Percentiles rank a stretch among this genome's conserved stretches.
Conservation (phyloP, 164 flowering plant genomes). For the Amborella trichopoda region DNA sequence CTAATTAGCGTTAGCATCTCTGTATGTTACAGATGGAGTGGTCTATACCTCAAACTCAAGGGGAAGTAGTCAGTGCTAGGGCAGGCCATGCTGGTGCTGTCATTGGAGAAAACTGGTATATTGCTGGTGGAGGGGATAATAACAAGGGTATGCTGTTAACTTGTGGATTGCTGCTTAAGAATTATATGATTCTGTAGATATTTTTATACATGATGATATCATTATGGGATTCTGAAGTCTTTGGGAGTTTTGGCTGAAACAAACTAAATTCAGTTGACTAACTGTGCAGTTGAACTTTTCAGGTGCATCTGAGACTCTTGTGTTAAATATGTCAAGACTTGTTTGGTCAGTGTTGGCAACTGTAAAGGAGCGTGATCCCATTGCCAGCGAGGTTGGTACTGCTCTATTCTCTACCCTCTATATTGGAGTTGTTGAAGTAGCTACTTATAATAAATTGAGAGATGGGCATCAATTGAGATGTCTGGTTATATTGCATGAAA, state of each 20-base stretch:
- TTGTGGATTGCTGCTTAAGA: too few species aligned
- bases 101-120: slow-evolving; percentile 64
- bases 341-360: slow-evolving; percentile 55
- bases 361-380: slow-evolving; percentile 64
- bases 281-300: slow-evolving; percentile 5
- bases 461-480: too few species aligned
- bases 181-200: too few species aligned
- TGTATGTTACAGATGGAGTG: slow-evolving; percentile 73
- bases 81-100: slow-evolving; percentile 87
- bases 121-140: slow-evolving; percentile 97
- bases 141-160: slow-evolving; percentile 58
- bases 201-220: too few species aligned
- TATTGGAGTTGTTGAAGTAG: neutral
- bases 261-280: too few species aligned
- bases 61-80: slow-evolving; percentile 61
- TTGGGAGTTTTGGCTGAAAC: too few species aligned
- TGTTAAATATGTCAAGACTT: slow-evolving; percentile 70
- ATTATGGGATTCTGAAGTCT: too few species aligned
- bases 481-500: too few species aligned
- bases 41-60: slow-evolving; percentile 80
- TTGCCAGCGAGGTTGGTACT: slow-evolving; percentile 83
- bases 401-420: slow-evolving; percentile 1
- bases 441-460: too few species aligned
- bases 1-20: neutral
- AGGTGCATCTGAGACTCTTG: slow-evolving; percentile 74